Percentiles rank a stretch among this genome's conserved stretches.
phyloP scores from a whole-genome alignment of 306 rosid species.

The Vicia sativa region DNA sequence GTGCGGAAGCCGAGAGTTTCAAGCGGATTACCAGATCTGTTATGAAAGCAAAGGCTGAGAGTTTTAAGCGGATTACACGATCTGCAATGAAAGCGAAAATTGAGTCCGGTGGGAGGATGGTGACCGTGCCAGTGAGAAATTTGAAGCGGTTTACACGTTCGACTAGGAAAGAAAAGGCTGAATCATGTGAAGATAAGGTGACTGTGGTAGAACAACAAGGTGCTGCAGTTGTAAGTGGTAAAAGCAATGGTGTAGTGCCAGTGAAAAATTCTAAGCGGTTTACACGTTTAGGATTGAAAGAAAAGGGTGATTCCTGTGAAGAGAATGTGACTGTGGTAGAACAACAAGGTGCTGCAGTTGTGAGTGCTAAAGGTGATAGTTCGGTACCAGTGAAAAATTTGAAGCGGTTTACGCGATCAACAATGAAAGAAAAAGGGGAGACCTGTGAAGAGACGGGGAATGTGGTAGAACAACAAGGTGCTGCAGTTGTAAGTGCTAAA shows the following conservation, averaged over 20 bases:
- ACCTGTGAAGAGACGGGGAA: slow-evolving; percentile 23
- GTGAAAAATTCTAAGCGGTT: slow-evolving; percentile 39
- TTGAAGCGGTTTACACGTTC: slow-evolving; percentile 49
- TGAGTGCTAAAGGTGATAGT: neutral
- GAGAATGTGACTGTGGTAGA: slow-evolving; percentile 17
- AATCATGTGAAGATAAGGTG: neutral
- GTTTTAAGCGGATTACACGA: too few species aligned
- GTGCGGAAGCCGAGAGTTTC: neutral
- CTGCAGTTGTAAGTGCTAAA: slow-evolving; percentile 19
- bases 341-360: slow-evolving; percentile 9
- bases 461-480: slow-evolving; percentile 9
- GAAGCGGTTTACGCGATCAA: slow-evolving; percentile 50
- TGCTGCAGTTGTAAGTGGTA: neutral
- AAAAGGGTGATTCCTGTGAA: slow-evolving; percentile 34
- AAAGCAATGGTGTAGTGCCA: neutral
- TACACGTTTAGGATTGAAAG: slow-evolving; percentile 47
- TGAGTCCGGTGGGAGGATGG: too few species aligned
- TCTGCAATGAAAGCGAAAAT: too few species aligned
- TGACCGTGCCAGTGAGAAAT: neutral
- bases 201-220: slow-evolving; percentile 27
- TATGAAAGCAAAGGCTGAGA: neutral
- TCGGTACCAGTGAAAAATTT: slow-evolving; percentile 8
- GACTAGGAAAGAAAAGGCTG: slow-evolving; percentile 33
- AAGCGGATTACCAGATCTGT: slow-evolving; percentile 3
- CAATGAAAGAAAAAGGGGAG: slow-evolving; percentile 43